Evolutionary conservation across 2,329 filamentous ascomycete genomes (phyloP).

Genomic region (Penicillium sp.): DNA sequence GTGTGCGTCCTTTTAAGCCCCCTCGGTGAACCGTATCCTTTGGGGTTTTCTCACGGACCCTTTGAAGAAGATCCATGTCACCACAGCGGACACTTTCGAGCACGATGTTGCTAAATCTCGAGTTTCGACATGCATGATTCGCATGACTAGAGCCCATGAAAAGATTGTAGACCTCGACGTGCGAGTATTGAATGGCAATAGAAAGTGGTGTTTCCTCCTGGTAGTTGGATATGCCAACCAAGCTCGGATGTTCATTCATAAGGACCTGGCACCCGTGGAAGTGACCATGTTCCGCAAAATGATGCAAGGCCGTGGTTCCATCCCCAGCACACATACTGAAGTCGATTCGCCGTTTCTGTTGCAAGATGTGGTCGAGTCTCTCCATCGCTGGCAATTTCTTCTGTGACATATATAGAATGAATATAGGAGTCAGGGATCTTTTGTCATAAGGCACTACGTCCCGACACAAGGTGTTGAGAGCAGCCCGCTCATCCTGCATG

Average conservation of each 20-base stretch:
- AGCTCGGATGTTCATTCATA: background rate
- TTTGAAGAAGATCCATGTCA: background rate
- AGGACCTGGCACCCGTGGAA: background rate
- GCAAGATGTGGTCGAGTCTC: too few species aligned
- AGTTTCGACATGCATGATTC: background rate
- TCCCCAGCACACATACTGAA: background rate
- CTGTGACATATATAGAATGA: too few species aligned
- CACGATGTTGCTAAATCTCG: background rate
- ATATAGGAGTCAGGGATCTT: too few species aligned
- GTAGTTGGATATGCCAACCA: background rate
- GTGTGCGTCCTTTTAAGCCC: too few species aligned
- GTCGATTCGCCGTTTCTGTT: background rate
- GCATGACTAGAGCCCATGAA: background rate
- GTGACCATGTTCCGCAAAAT: background rate
- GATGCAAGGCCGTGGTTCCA: background rate
- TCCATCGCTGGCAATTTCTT: too few species aligned
- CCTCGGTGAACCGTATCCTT: too few species aligned
- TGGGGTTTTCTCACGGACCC: background rate
- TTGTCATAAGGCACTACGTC: too few species aligned
- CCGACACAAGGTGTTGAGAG: background rate
- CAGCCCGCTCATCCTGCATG: background rate
- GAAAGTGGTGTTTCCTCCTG: background rate
- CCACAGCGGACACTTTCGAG: background rate
- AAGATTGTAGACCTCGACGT: background rate
- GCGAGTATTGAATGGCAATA: background rate